Conservation (phyloP, 192 early-diverging fungal species). For the Geosiphon pyriformis region DNA sequence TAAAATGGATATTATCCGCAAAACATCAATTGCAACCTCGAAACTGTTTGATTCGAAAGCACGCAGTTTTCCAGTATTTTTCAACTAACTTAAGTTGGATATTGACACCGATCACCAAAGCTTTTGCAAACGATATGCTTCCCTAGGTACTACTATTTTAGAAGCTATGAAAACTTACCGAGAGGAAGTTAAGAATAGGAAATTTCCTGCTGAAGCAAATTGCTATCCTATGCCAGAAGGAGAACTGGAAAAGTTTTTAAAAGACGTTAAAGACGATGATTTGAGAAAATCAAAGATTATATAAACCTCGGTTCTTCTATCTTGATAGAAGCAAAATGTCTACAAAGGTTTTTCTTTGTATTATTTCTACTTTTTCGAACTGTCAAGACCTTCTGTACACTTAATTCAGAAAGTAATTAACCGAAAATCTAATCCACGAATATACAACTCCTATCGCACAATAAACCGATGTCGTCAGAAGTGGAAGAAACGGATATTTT, state of each 20-base stretch:
- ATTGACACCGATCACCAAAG: too few species aligned
- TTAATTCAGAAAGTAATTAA: conserved; percentile 22
- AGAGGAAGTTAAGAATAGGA: conserved; percentile 66
- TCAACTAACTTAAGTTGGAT: too few species aligned
- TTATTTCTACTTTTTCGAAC: too few species aligned
- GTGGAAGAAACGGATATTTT: conserved; percentile 68
- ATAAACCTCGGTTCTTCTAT: too few species aligned
- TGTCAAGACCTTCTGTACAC: not conserved
- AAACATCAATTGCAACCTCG: too few species aligned
- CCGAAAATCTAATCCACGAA: conserved; percentile 53
- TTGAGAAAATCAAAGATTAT: too few species aligned
- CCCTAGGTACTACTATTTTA: conserved; percentile 68
- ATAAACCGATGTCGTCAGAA: conserved; percentile 77
- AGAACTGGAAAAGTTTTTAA: conserved; percentile 46
- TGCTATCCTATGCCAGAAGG: conserved; percentile 71
- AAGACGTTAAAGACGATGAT: not conserved
- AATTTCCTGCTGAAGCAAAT: conserved; percentile 76
- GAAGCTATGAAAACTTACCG: conserved; percentile 67
- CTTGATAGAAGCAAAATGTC: not conserved
- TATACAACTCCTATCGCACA: conserved; percentile 68
- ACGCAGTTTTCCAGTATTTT: too few species aligned
- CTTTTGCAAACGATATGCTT: conserved; percentile 86
- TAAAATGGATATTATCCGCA: too few species aligned
- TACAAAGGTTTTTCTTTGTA: too few species aligned
- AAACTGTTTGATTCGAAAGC: too few species aligned